A percentile compares a stretch with the other conserved stretches of the same genome.
Evolutionary conservation across 352 stramenopile species (phyloP).

Genomic region (Pythium periplocum): DNA sequence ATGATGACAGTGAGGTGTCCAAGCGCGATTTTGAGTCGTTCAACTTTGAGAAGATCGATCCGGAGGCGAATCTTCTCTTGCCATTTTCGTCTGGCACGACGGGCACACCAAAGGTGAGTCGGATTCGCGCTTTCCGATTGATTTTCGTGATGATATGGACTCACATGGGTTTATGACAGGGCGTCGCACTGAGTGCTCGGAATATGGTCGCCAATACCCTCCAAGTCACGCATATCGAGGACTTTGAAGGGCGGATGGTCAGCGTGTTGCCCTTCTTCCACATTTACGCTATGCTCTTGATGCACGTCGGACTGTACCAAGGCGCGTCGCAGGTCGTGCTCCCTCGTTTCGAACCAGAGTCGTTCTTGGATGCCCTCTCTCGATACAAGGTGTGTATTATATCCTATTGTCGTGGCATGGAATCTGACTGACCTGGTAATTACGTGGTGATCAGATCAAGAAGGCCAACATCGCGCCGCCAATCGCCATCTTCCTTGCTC

Average conservation of each 20-base stretch:
- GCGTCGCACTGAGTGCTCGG: slow-evolving; percentile 81
- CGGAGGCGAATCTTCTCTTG: slow-evolving; percentile 48
- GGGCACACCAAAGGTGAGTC: slow-evolving; percentile 67
- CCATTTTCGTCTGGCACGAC: slow-evolving; percentile 95
- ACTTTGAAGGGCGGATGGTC: slow-evolving; percentile 47
- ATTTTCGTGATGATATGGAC: slow-evolving; percentile 18
- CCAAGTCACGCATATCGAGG: slow-evolving; percentile 68
- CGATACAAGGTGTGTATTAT: slow-evolving; percentile 40
- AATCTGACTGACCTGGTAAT: not conserved
- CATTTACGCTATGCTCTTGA: slow-evolving; percentile 89
- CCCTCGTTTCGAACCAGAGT: slow-evolving; percentile 85
- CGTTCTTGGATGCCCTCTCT: slow-evolving; percentile 77
- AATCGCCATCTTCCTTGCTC: slow-evolving; percentile 73
- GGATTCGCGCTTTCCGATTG: not conserved
- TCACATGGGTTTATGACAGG: not conserved
- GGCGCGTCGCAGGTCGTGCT: slow-evolving; percentile 83
- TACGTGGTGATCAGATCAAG: slow-evolving; percentile 4
- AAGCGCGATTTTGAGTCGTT: slow-evolving; percentile 38
- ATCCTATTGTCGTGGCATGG: slow-evolving; percentile 9
- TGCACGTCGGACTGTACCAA: slow-evolving; percentile 81
- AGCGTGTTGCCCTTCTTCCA: slow-evolving; percentile 92
- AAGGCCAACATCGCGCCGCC: slow-evolving; percentile 82
- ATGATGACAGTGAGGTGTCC: slow-evolving; percentile 30
- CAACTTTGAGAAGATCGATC: slow-evolving; percentile 46
- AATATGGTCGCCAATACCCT: slow-evolving; percentile 90